These are phyloP conservation scores for Epichloe brachyelytri DNA, from an alignment of 2,329 filamentous ascomycete genomes.

Conservation along the genomic window DNA sequence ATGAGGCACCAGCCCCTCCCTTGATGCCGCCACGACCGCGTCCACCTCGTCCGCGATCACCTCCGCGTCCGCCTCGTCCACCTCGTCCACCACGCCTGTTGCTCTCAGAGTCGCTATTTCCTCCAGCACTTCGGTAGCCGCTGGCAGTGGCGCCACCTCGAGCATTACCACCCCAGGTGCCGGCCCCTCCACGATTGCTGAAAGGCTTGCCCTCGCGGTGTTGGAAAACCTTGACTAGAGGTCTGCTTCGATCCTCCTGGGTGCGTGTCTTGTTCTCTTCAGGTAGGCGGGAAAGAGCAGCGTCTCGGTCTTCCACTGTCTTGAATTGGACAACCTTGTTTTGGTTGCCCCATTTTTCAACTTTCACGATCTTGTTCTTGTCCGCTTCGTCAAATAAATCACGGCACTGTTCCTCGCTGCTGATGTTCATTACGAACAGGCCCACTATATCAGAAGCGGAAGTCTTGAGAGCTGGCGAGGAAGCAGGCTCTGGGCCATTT, in stretches of 20 bases:
- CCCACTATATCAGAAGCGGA: constrained; percentile 58
- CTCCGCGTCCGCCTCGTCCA: constrained; percentile 43
- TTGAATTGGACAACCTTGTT: constrained; percentile 84
- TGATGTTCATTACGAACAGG: constrained; percentile 81
- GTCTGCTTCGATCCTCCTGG: constrained; percentile 62
- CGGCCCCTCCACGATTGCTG: constrained; percentile 48
- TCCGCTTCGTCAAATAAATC: constrained; percentile 77
- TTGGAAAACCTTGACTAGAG: constrained; percentile 73
- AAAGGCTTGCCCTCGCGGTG: constrained; percentile 47
- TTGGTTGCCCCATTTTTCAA: constrained; percentile 65
- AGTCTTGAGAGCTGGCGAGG: constrained; percentile 48
- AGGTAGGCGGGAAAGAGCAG: constrained; percentile 60
- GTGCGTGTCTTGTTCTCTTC: constrained; percentile 63
- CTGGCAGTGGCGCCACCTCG: constrained; percentile 48
- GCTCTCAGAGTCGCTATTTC: constrained; percentile 56
- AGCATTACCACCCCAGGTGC: constrained; percentile 53
- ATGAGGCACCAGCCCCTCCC: constrained; percentile 43
- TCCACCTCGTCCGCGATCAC: constrained; percentile 43
- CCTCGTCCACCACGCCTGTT: constrained; percentile 44
- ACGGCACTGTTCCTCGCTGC: constrained; percentile 68
- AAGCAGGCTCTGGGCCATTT: constrained; percentile 36
- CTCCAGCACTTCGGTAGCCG: constrained; percentile 73
- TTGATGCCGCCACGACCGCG: constrained; percentile 44
- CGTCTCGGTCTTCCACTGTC: constrained; percentile 65
- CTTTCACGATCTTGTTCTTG: constrained; percentile 62